Evolutionary conservation across 164 flowering plant genomes (phyloP), one percentile per base, ranked within the genome.

Genomic region (Kingdonia uniflora): DNA sequence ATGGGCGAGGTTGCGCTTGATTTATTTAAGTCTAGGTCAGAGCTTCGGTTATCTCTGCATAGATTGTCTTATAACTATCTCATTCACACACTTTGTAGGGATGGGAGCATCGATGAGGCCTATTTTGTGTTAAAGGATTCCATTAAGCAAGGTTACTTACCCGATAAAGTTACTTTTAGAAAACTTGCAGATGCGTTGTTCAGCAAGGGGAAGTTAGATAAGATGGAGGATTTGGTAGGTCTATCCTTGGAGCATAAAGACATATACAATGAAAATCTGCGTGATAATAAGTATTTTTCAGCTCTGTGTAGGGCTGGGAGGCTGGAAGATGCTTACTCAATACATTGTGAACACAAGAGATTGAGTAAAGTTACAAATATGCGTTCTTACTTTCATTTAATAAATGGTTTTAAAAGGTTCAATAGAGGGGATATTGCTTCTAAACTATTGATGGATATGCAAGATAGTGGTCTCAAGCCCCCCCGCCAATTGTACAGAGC

Each of bases 1-100:
- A 75, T 80, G 85, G 78, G 77, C 41, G 90, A 85, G 41, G 72
- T 74, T 38, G 96, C 94, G 0, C 54, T 81, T 33, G 79, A 78
- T 35, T 68, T 91, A 67, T 85, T 72, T 37, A 50, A 76, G 39
- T 74, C 76, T 0, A 75, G 79, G 53, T 63, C 55, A 1, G 82
- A 77, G 51, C 67, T 77, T 62, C 83, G 82, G 43, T 56, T 87
- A 15, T 65, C 87, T 16, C 71, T 70, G 2, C 78, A 64, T 72
- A 43, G 65, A 47, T 62, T 78, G 79, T 75, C 85, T 29, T 81
- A 72, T 61, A 76, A 77, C 66, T 75, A 68, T 73, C 66, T 91
- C 21, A 77, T 87, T 38, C 68, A 71, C 55, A 67, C 83, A 37
- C 74, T 91, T 2, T 77, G 85, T 54, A 69, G 78, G 15, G 79